Percentiles rank a stretch among this genome's conserved stretches.
Conservation (phyloP, 345 rosid species). For the Gossypium rotundifolium region DNA sequence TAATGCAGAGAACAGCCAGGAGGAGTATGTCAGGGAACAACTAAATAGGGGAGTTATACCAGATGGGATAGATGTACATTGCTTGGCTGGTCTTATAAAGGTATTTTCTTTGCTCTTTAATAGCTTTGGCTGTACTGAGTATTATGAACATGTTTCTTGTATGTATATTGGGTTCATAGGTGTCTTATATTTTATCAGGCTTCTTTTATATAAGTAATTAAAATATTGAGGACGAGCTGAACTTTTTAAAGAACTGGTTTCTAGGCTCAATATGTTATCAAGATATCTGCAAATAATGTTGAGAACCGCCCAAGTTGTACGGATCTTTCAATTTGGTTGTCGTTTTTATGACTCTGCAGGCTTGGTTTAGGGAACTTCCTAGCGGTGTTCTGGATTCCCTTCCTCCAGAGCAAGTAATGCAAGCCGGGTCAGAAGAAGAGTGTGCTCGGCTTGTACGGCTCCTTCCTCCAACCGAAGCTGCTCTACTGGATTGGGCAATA, state of each 20-base stretch:
- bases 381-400: slow-evolving; percentile 84
- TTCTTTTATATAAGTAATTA: not conserved
- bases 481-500: slow-evolving; percentile 86
- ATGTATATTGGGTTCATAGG: not conserved
- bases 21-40: slow-evolving; percentile 84
- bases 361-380: slow-evolving; percentile 99
- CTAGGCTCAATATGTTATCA: not conserved
- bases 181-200: not conserved
- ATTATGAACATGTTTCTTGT: not conserved
- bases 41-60: slow-evolving; percentile 81
- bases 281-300: not conserved
- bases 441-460: slow-evolving; percentile 65
- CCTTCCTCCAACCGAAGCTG: slow-evolving; percentile 89
- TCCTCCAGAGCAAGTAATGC: slow-evolving; percentile 81
- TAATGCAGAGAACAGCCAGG: slow-evolving; percentile 86
- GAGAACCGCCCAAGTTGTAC: not conserved
- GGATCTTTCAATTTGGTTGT: not conserved
- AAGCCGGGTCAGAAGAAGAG: slow-evolving; percentile 83
- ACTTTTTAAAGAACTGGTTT: slow-evolving; percentile 2
- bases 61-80: slow-evolving; percentile 71
- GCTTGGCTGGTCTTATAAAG: slow-evolving; percentile 98
- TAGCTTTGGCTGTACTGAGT: not conserved
- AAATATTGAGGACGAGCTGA: not conserved
- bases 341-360: slow-evolving; percentile 37
- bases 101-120: slow-evolving; percentile 24